These are phyloP conservation scores for Chaetoceros muelleri DNA, from an alignment of 108 stramenopile species.

Conservation along the genomic window DNA sequence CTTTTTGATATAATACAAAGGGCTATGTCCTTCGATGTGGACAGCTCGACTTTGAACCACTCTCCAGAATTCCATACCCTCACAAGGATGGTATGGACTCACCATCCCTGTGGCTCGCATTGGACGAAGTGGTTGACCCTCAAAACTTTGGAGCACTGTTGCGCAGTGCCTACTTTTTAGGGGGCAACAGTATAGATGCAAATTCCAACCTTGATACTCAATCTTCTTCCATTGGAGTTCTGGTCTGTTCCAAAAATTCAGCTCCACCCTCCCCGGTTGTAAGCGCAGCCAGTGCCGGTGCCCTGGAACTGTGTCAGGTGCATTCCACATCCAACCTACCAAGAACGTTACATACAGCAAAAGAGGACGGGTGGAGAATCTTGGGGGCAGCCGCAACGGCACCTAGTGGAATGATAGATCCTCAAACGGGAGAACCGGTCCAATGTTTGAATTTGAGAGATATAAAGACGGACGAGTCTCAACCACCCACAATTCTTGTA, in stretches of 20 bases:
- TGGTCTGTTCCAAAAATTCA: slow-evolving; percentile 83
- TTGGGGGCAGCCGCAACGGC: slow-evolving; percentile 67
- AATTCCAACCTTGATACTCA: background rate
- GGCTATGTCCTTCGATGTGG: slow-evolving; percentile 78
- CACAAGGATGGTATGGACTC: slow-evolving; percentile 3
- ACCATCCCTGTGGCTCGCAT: slow-evolving; percentile 62
- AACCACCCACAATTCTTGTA: slow-evolving; percentile 80
- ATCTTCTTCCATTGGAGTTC: slow-evolving; percentile 30
- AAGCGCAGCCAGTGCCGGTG: slow-evolving; percentile 80
- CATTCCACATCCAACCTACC: slow-evolving; percentile 76
- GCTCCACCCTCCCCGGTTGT: slow-evolving; percentile 74
- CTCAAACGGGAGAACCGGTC: slow-evolving; percentile 7
- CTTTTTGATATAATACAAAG: too few species aligned
- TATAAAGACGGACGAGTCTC: slow-evolving; percentile 12
- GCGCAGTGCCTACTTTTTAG: slow-evolving; percentile 76
- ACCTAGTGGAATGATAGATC: slow-evolving; percentile 8
- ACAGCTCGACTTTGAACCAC: slow-evolving; percentile 44
- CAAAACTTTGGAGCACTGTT: slow-evolving; percentile 87
- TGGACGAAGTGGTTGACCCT: slow-evolving; percentile 91
- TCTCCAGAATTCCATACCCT: slow-evolving; percentile 35
- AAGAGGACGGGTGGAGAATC: slow-evolving; percentile 84
- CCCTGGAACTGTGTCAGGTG: slow-evolving; percentile 63
- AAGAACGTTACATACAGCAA: slow-evolving; percentile 51
- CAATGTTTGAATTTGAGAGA: slow-evolving; percentile 42
- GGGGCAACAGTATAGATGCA: slow-evolving; percentile 7